phyloP scores from a whole-genome alignment of 306 rosid genomes.

The Mimosa pudica region DNA sequence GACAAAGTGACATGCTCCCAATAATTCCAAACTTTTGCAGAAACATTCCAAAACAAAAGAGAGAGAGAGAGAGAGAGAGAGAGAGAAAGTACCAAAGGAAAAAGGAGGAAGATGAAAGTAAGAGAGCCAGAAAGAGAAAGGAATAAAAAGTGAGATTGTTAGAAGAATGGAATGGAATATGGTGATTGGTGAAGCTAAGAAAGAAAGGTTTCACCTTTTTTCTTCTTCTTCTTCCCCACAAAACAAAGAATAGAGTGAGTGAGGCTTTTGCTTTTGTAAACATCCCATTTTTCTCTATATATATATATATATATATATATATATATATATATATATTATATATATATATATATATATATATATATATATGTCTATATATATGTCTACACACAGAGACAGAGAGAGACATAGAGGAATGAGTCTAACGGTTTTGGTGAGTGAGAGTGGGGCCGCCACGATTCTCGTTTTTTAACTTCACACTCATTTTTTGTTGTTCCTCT shows the following conservation, averaged over 20 bases:
- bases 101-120: constrained; percentile 31
- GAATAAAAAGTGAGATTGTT: constrained; percentile 66
- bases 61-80: constrained; percentile 8
- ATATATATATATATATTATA: background rate
- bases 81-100: constrained; percentile 39
- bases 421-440: constrained; percentile 20
- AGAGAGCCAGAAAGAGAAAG: constrained; percentile 40
- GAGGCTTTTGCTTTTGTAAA: too few relatives aligned
- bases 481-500: background rate
- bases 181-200: constrained; percentile 70
- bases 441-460: constrained; percentile 32
- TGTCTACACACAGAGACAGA: background rate
- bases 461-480: background rate
- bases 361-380: background rate
- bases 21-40: constrained; percentile 21
- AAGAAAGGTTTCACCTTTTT: constrained; percentile 46
- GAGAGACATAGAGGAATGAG: background rate
- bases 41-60: constrained; percentile 30
- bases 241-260: background rate
- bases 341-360: background rate
- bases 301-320: too few relatives aligned
- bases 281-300: too few relatives aligned
- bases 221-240: background rate
- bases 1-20: constrained; percentile 30
- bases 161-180: constrained; percentile 62